phyloP scores from a whole-genome alignment of 2,329 filamentous ascomycete species.

The Cryphonectria radicalis region DNA sequence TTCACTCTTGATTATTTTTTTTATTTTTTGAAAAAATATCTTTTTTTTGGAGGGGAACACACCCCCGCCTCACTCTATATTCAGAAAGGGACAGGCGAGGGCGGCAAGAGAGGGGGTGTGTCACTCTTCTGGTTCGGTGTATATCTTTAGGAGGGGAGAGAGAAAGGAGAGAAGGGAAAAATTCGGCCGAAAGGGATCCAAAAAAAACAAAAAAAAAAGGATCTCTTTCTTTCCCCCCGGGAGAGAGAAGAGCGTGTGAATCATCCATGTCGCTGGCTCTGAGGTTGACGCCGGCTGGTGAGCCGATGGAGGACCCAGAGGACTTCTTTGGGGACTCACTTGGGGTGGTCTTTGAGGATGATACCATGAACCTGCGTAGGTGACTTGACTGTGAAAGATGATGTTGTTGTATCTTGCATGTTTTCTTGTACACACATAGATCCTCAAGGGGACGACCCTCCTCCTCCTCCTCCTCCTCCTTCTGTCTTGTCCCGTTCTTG shows the following conservation, averaged over 20 bases:
- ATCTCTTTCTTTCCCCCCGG: background rate
- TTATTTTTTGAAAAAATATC: background rate
- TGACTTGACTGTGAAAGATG: constrained; percentile 2
- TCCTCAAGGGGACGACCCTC: too few relatives aligned
- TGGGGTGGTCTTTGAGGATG: constrained; percentile 69
- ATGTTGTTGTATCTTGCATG: background rate
- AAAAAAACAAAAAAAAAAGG: background rate
- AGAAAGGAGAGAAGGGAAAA: background rate
- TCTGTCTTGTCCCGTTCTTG: background rate
- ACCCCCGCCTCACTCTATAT: background rate
- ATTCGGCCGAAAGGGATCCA: background rate
- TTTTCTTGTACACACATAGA: too few relatives aligned
- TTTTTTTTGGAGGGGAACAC: background rate
- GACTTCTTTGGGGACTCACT: constrained; percentile 64
- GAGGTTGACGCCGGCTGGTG: constrained; percentile 47
- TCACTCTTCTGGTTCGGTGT: background rate
- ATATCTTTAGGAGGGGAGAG: background rate
- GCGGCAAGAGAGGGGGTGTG: background rate
- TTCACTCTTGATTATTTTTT: background rate
- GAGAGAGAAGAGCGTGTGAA: background rate
- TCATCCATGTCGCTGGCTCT: constrained; percentile 52
- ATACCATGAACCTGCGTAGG: constrained; percentile 61
- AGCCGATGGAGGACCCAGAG: constrained; percentile 51
- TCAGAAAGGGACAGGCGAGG: background rate
- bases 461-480: background rate